Conservation (phyloP, 805 yeast species). For the Zygosaccharomyces bisporus region DNA sequence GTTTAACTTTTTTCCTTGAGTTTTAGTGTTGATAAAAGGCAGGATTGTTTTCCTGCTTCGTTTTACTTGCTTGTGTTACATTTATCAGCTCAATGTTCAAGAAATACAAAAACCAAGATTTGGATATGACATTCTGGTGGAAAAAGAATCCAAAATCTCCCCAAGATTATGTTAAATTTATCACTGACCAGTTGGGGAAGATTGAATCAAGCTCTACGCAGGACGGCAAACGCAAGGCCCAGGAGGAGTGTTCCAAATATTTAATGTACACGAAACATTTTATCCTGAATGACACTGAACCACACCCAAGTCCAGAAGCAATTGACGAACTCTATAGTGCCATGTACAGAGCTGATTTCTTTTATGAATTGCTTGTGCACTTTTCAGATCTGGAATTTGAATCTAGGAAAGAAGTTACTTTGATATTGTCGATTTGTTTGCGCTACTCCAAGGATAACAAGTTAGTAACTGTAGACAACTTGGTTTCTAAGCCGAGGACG, state of each 20-base stretch:
- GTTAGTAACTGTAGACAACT: slow-evolving; percentile 83
- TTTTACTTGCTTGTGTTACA: too few relatives aligned
- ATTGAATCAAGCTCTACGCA: slow-evolving; percentile 43
- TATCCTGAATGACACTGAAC: slow-evolving; percentile 57
- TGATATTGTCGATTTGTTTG: slow-evolving; percentile 69
- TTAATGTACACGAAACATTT: slow-evolving; percentile 61
- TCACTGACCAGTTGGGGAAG: slow-evolving; percentile 69
- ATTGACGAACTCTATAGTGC: slow-evolving; percentile 76
- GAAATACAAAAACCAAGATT: slow-evolving; percentile 31
- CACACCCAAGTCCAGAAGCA: slow-evolving; percentile 60
- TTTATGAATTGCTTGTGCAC: slow-evolving; percentile 56
- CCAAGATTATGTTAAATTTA: slow-evolving; percentile 69
- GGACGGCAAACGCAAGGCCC: slow-evolving; percentile 43
- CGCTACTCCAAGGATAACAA: slow-evolving; percentile 73
- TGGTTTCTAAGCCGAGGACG: slow-evolving; percentile 63
- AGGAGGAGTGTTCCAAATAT: slow-evolving; percentile 70
- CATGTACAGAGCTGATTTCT: slow-evolving; percentile 65
- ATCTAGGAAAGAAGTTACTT: slow-evolving; percentile 75
- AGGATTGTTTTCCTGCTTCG: neutral
- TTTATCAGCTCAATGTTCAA: too few relatives aligned
- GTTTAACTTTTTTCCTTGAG: neutral
- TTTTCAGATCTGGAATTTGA: slow-evolving; percentile 79
- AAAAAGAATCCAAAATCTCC: slow-evolving; percentile 90
- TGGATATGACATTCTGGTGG: slow-evolving; percentile 81
- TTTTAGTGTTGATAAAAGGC: neutral